These are phyloP conservation scores for Aspergillus affinis DNA, from an alignment of 495 filamentous ascomycete species.

Conservation along the genomic window DNA sequence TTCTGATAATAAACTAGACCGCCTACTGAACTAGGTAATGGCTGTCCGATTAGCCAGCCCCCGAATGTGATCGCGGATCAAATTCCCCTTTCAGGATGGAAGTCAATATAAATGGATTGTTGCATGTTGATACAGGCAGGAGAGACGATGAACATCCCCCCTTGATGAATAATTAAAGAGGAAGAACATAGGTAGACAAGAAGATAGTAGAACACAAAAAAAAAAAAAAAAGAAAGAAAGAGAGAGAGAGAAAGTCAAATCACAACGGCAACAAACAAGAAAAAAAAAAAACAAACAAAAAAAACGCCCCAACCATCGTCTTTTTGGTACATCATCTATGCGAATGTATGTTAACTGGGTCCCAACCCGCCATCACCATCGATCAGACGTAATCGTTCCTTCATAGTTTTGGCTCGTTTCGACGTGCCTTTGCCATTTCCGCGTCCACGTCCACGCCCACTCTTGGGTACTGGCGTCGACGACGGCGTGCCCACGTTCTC, in stretches of 20 bases:
- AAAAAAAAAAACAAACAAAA: constrained; percentile 3
- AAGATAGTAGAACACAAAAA: neutral
- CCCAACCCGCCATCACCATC: constrained; percentile 66
- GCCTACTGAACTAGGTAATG: too few species aligned
- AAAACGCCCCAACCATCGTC: constrained; percentile 18
- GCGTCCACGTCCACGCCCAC: constrained; percentile 52
- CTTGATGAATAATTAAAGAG: neutral
- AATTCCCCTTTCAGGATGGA: neutral
- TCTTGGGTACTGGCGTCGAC: constrained; percentile 52
- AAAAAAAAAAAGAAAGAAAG: neutral
- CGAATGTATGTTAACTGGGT: constrained; percentile 14
- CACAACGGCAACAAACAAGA: neutral
- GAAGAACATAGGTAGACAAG: neutral
- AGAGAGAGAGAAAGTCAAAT: neutral
- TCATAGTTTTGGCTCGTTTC: constrained; percentile 90
- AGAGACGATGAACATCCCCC: neutral
- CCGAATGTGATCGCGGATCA: neutral
- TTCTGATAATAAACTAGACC: too few species aligned
- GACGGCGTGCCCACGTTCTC: constrained; percentile 47
- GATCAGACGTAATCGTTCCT: constrained; percentile 83
- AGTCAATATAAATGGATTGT: neutral
- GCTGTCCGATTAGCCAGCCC: too few species aligned
- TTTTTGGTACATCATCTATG: neutral
- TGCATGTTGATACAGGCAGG: neutral
- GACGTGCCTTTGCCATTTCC: constrained; percentile 50